Conservation (phyloP, 441 rosid genomes). For the Erysimum cheiri region DNA sequence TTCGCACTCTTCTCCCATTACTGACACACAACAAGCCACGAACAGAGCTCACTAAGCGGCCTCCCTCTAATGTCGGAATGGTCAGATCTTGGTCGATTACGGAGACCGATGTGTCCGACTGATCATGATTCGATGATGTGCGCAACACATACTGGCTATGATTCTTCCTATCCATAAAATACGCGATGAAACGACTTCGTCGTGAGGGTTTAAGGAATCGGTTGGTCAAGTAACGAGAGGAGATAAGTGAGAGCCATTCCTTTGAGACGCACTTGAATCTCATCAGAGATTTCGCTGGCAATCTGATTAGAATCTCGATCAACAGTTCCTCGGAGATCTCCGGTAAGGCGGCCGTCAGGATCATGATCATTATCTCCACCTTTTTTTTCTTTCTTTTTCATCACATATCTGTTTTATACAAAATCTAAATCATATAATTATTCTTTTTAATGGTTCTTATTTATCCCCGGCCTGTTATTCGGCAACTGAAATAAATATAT, state of each 20-base stretch:
- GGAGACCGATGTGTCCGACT: background rate
- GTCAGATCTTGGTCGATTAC: background rate
- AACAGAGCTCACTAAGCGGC: background rate
- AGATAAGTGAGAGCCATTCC: background rate
- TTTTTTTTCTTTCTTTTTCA: no score
- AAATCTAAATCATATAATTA: no score
- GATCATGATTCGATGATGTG: background rate
- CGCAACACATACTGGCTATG: background rate
- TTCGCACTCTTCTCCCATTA: background rate
- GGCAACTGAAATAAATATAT: no score
- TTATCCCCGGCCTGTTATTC: no score
- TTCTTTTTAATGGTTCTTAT: no score
- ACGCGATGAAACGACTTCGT: background rate
- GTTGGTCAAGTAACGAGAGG: conserved; percentile 6
- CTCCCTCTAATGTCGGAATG: background rate
- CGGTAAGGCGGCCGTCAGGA: background rate
- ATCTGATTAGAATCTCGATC: background rate
- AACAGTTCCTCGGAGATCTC: conserved; percentile 3
- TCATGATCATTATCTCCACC: background rate
- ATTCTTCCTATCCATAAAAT: background rate
- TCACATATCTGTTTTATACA: no score
- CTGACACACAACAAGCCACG: conserved; percentile 11
- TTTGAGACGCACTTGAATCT: conserved; percentile 22
- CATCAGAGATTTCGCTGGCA: conserved; percentile 12
- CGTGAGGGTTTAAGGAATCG: background rate